phyloP scores from a whole-genome alignment of 352 stramenopile species.

The Pythium brachiatum region DNA sequence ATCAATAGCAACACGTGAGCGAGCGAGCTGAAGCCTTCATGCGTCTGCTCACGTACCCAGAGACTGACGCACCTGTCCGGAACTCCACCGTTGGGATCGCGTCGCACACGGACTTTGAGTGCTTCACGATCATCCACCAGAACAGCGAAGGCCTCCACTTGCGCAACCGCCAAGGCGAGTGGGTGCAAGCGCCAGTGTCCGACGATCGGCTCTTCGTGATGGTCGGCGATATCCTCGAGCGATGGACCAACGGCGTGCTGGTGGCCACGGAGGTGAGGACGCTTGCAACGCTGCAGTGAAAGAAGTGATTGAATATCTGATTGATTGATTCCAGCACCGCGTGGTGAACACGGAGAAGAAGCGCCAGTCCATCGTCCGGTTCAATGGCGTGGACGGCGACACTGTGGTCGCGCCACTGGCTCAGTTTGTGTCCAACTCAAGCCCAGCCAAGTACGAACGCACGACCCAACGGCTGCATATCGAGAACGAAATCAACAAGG shows the following conservation, averaged over 20 bases:
- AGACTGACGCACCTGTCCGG: slow-evolving; percentile 40
- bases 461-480: slow-evolving; percentile 42
- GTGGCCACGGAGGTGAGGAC: slow-evolving; percentile 65
- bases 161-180: slow-evolving; percentile 49
- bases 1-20: slow-evolving; percentile 59
- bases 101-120: slow-evolving; percentile 85
- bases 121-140: slow-evolving; percentile 85
- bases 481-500: slow-evolving; percentile 52
- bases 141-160: slow-evolving; percentile 73
- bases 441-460: slow-evolving; percentile 50
- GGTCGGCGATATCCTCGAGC: slow-evolving; percentile 79
- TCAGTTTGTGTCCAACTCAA: slow-evolving; percentile 46
- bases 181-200: slow-evolving; percentile 69
- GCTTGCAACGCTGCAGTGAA: not conserved
- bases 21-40: slow-evolving; percentile 77
- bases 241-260: slow-evolving; percentile 77
- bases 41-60: slow-evolving; percentile 71
- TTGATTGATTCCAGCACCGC: slow-evolving; percentile 45
- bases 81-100: slow-evolving; percentile 74
- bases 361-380: slow-evolving; percentile 81
- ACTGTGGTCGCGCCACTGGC: slow-evolving; percentile 65
- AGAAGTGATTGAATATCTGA: not conserved
- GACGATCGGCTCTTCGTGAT: slow-evolving; percentile 77
- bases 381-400: slow-evolving; percentile 74
- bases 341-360: slow-evolving; percentile 74